These are phyloP conservation scores for Apiospora malaysiana DNA, from an alignment of 2,329 filamentous ascomycete genomes.

Conservation along the genomic window DNA sequence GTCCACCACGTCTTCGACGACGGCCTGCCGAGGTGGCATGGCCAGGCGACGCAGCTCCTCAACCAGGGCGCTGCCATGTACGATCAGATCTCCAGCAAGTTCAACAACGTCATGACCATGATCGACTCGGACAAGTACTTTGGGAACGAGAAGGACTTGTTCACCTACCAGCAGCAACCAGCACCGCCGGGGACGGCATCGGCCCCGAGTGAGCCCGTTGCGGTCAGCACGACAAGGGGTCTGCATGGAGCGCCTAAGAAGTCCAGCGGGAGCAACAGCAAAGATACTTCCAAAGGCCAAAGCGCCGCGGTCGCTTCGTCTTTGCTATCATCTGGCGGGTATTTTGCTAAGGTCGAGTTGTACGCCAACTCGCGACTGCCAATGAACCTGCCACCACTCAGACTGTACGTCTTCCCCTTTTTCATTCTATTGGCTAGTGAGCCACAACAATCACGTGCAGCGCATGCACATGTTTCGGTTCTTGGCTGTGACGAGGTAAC, in stretches of 20 bases:
- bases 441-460: background rate
- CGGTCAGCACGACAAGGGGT: background rate
- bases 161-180: conserved; percentile 42
- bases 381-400: conserved; percentile 68
- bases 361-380: conserved; percentile 82
- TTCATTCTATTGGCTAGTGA: background rate
- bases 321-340: conserved; percentile 54
- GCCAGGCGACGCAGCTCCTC: conserved; percentile 49
- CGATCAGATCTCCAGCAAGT: conserved; percentile 65
- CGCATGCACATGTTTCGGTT: background rate
- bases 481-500: conserved; percentile 27
- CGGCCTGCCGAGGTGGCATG: conserved; percentile 49
- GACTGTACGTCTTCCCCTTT: conserved; percentile 56
- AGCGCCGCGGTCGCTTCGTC: conserved; percentile 41
- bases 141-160: conserved; percentile 62
- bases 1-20: conserved; percentile 49
- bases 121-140: conserved; percentile 69
- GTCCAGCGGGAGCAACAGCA: conserved; percentile 30
- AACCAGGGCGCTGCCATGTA: conserved; percentile 55
- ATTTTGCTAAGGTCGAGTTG: conserved; percentile 77
- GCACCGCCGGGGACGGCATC: conserved; percentile 22
- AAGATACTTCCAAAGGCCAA: conserved; percentile 45
- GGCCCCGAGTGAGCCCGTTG: conserved; percentile 23
- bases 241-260: conserved; percentile 5
- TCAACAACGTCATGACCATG: conserved; percentile 72